A percentile compares a stretch with the other conserved stretches of the same genome.
Conservation (phyloP, 2,329 filamentous ascomycete species). For the Dactylellina cionopaga region DNA sequence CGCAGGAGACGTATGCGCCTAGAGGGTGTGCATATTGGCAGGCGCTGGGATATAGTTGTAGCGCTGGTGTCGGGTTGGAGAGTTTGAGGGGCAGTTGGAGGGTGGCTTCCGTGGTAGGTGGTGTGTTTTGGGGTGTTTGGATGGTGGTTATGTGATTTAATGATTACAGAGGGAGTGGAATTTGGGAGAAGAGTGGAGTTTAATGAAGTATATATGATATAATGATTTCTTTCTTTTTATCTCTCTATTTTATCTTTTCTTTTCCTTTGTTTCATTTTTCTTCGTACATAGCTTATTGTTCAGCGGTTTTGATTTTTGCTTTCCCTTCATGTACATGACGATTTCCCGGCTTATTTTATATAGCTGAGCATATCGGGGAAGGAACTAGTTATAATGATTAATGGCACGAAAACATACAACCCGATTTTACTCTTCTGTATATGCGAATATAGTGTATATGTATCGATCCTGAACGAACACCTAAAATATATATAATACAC, state of each 20-base stretch:
- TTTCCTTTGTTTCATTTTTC: background rate
- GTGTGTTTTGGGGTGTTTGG: slow-evolving; percentile 34
- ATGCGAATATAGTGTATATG: background rate
- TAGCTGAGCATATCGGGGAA: background rate
- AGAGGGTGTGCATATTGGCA: slow-evolving; percentile 51
- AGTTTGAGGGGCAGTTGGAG: slow-evolving; percentile 2
- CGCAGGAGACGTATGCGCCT: slow-evolving; percentile 39
- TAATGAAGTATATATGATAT: slow-evolving; percentile 1
- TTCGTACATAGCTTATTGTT: background rate
- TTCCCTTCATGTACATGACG: slow-evolving; percentile 25
- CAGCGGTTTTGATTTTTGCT: background rate
- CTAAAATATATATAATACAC: slow-evolving; percentile 27
- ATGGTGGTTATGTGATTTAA: slow-evolving; percentile 7
- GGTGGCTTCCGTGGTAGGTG: background rate
- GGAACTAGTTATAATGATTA: slow-evolving; percentile 4
- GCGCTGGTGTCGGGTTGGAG: slow-evolving; percentile 22
- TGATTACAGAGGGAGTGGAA: background rate
- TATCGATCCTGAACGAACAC: background rate
- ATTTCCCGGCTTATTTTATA: background rate
- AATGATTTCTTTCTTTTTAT: slow-evolving; percentile 9
- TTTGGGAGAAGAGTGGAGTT: background rate
- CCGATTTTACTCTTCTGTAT: background rate
- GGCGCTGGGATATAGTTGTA: slow-evolving; percentile 43
- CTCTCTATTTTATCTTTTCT: background rate
- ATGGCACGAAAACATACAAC: slow-evolving; percentile 6